A percentile compares a stretch with the other conserved stretches of the same genome.
Evolutionary conservation across 176 grass and related monocot genomes (phyloP).

Genomic region (Cenchrus purpureus): DNA sequence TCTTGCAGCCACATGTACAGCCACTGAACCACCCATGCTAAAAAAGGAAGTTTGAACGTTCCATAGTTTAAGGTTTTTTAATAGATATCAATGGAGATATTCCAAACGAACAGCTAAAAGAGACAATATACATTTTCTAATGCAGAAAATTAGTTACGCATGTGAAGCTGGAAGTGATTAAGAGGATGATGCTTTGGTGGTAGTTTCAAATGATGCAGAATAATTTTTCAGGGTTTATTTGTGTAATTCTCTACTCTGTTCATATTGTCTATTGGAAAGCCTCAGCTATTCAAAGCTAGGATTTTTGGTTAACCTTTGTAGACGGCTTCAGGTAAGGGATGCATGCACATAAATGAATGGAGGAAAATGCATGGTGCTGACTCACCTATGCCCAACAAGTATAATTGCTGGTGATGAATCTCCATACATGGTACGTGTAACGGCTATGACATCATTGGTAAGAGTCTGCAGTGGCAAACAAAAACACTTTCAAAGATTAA

Average conservation of each 20-base stretch:
- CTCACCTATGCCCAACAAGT: slow-evolving; percentile 95
- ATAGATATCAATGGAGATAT: not conserved
- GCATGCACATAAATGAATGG: not conserved
- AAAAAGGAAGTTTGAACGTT: slow-evolving; percentile 19
- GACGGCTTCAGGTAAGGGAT: slow-evolving; percentile 17
- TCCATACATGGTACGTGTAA: slow-evolving; percentile 76
- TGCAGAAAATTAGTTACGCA: not conserved
- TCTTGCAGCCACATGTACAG: slow-evolving; percentile 90
- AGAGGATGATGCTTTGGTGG: not conserved
- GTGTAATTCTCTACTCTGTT: not conserved
- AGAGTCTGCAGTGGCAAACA: slow-evolving; percentile 69
- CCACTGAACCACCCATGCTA: slow-evolving; percentile 97
- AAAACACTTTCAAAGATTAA: slow-evolving; percentile 2
- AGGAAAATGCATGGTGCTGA: slow-evolving; percentile 14
- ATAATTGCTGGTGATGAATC: slow-evolving; percentile 88
- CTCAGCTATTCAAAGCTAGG: not conserved
- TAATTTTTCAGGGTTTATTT: not conserved
- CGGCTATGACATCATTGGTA: slow-evolving; percentile 76
- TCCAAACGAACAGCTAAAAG: slow-evolving; percentile 15
- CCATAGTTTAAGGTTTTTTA: not conserved
- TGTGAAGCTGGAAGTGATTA: slow-evolving; percentile 16
- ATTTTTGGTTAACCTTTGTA: slow-evolving; percentile 13
- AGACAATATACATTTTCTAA: slow-evolving; percentile 1
- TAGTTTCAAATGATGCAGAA: not conserved
- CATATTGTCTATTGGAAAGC: slow-evolving; percentile 14